phyloP scores from a whole-genome alignment of 495 filamentous ascomycete species.

The Aspergillus bertholletiae region DNA sequence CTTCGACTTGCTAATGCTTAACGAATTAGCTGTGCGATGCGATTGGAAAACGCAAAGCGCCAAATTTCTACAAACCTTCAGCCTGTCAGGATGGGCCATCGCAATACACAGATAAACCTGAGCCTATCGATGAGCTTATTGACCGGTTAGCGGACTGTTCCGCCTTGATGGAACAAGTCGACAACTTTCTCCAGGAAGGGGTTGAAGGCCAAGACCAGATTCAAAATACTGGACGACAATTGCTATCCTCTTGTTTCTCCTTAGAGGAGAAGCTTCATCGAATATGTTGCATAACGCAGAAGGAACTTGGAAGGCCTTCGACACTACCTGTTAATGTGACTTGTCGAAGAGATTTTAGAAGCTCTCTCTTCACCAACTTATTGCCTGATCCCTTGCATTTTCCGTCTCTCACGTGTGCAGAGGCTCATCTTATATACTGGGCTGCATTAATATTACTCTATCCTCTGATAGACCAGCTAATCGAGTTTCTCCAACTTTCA shows the following conservation, averaged over 20 bases:
- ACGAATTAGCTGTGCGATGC: conserved; percentile 16
- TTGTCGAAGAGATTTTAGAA: conserved; percentile 10
- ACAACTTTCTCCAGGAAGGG: conserved; percentile 7
- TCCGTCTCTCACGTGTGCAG: conserved; percentile 13
- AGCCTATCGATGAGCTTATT: conserved; percentile 20
- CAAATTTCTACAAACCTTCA: conserved; percentile 9
- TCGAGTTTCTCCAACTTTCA: conserved; percentile 6
- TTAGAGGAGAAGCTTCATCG: conserved; percentile 15
- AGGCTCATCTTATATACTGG: conserved; percentile 16
- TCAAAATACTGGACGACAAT: conserved; percentile 4
- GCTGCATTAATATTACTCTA: conserved; percentile 18
- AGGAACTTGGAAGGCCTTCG: conserved; percentile 13
- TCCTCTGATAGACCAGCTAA: conserved; percentile 19
- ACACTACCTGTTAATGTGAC: neutral
- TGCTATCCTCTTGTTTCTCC: conserved; percentile 11
- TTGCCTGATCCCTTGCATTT: conserved; percentile 11
- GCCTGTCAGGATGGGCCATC: neutral
- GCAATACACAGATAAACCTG: neutral
- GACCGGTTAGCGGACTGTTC: conserved; percentile 18
- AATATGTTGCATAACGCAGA: conserved; percentile 14
- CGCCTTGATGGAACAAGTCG: conserved; percentile 18
- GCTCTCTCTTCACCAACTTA: conserved; percentile 10
- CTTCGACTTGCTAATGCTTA: neutral
- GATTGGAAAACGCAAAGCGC: conserved; percentile 17
- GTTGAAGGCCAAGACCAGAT: neutral